These are phyloP conservation scores for Petrea volubilis DNA, from an alignment of 257 asterid species.

Conservation along the genomic window DNA sequence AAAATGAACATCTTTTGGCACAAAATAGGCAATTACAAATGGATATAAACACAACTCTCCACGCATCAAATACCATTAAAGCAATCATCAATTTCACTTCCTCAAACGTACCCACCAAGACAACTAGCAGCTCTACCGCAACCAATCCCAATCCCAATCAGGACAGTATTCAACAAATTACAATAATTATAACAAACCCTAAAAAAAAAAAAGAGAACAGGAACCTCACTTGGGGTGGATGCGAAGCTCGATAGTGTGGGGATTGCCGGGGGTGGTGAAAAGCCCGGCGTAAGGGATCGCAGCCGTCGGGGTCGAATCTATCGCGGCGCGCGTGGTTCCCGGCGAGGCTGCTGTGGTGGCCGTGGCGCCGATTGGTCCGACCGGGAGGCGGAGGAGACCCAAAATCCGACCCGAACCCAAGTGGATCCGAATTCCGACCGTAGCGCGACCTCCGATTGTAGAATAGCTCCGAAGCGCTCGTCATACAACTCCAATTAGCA, in stretches of 20 bases:
- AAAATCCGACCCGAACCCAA: conserved; percentile 33
- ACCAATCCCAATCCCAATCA: not conserved
- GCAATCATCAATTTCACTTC: not conserved
- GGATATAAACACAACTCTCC: not conserved
- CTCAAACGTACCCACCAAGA: not conserved
- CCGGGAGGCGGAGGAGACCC: conserved; percentile 31
- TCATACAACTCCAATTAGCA: conserved; percentile 52
- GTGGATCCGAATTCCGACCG: conserved; percentile 54
- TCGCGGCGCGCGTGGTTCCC: conserved; percentile 43
- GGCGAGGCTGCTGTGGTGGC: conserved; percentile 26
- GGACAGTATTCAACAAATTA: not conserved
- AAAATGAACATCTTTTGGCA: not conserved
- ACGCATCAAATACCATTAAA: not conserved
- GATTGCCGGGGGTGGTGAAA: conserved; percentile 34
- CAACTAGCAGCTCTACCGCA: conserved; percentile 1
- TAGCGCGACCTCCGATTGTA: conserved; percentile 67
- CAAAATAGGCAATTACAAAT: not conserved
- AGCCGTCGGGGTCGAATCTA: conserved; percentile 49
- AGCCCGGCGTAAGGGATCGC: conserved; percentile 53
- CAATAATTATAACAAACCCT: not conserved
- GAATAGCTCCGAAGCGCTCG: conserved; percentile 88
- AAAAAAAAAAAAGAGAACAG: not conserved
- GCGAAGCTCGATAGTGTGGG: conserved; percentile 36
- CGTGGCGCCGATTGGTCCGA: conserved; percentile 52
- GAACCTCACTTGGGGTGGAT: conserved; percentile 44